Percentiles rank a stretch among this genome's conserved stretches.
Conservation (phyloP, 768 basidiomycete species). For the Omphalotus guepiniiformis region DNA sequence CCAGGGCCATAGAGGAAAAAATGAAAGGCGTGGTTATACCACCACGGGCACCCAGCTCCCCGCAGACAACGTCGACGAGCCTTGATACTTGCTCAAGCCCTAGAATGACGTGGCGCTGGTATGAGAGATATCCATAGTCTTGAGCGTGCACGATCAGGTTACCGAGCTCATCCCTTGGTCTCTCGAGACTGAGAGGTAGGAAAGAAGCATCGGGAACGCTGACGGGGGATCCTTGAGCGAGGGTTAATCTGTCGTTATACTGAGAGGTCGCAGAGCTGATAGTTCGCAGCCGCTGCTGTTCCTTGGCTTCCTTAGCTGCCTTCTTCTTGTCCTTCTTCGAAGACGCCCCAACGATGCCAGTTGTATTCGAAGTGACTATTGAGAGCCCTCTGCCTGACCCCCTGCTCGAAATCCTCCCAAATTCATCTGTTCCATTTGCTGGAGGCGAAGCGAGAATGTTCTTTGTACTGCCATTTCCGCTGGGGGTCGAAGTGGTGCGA, state of each 20-base stretch:
- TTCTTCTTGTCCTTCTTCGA: slow-evolving; percentile 8
- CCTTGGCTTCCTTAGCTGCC: slow-evolving; percentile 5
- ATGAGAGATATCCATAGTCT: slow-evolving; percentile 68
- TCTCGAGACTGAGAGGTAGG: slow-evolving; percentile 5
- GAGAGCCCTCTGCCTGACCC: too few relatives aligned
- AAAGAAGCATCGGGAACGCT: not conserved
- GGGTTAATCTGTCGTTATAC: not conserved
- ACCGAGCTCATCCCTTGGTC: not conserved
- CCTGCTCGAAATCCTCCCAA: too few relatives aligned
- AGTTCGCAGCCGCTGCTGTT: not conserved
- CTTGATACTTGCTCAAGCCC: slow-evolving; percentile 70
- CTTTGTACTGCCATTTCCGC: too few relatives aligned
- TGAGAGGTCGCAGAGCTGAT: not conserved
- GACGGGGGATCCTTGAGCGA: not conserved
- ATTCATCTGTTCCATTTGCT: too few relatives aligned
- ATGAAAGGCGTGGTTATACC: slow-evolving; percentile 88
- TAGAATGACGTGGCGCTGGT: slow-evolving; percentile 68
- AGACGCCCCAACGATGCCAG: not conserved
- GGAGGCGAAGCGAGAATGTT: too few relatives aligned
- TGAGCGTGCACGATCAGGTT: not conserved
- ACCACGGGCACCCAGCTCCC: slow-evolving; percentile 68
- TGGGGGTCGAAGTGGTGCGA: too few relatives aligned
- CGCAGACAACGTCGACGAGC: slow-evolving; percentile 65
- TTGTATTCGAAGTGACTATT: too few relatives aligned
- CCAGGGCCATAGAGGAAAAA: slow-evolving; percentile 85